Percentiles rank a stretch among this genome's conserved stretches.
phyloP scores from a whole-genome alignment of 805 yeast species.

The Kodamaea sagamina region DNA sequence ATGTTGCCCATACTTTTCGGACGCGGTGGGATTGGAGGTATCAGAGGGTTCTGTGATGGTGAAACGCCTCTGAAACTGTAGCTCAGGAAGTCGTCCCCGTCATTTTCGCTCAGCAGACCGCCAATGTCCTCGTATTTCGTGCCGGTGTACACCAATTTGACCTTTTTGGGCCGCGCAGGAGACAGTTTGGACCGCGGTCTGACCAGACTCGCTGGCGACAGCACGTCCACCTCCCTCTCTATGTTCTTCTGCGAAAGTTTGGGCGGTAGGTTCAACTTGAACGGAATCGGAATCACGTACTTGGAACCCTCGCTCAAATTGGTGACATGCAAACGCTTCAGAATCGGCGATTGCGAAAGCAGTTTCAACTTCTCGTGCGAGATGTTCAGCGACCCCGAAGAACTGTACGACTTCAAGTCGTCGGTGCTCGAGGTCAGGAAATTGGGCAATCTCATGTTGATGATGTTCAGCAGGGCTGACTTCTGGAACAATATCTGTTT shows the following conservation, averaged over 20 bases:
- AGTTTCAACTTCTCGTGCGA: slow-evolving; percentile 27
- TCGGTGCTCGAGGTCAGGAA: slow-evolving; percentile 23
- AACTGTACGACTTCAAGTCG: slow-evolving; percentile 27
- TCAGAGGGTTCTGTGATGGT: neutral
- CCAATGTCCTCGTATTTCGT: slow-evolving; percentile 38
- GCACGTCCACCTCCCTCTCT: slow-evolving; percentile 13
- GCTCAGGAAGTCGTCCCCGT: slow-evolving; percentile 9
- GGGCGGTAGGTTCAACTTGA: slow-evolving; percentile 43
- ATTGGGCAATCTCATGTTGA: slow-evolving; percentile 23
- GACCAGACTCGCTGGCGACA: slow-evolving; percentile 14
- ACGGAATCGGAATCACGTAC: slow-evolving; percentile 46
- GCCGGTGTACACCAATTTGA: slow-evolving; percentile 37
- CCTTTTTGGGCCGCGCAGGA: slow-evolving; percentile 18
- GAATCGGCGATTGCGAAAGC: slow-evolving; percentile 38
- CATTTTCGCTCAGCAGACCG: slow-evolving; percentile 23
- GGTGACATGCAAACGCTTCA: slow-evolving; percentile 38
- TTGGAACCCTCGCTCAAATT: slow-evolving; percentile 22
- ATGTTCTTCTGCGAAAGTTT: slow-evolving; percentile 33
- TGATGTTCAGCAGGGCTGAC: slow-evolving; percentile 22
- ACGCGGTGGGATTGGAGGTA: slow-evolving; percentile 12
- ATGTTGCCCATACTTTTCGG: slow-evolving; percentile 8
- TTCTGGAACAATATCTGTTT: slow-evolving; percentile 9
- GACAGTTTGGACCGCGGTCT: slow-evolving; percentile 12
- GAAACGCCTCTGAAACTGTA: slow-evolving; percentile 10
- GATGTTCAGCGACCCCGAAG: slow-evolving; percentile 22